Percentiles rank a stretch among this genome's conserved stretches.
phyloP scores from a whole-genome alignment of 306 rosid species.

The Lathyrus sativus region DNA sequence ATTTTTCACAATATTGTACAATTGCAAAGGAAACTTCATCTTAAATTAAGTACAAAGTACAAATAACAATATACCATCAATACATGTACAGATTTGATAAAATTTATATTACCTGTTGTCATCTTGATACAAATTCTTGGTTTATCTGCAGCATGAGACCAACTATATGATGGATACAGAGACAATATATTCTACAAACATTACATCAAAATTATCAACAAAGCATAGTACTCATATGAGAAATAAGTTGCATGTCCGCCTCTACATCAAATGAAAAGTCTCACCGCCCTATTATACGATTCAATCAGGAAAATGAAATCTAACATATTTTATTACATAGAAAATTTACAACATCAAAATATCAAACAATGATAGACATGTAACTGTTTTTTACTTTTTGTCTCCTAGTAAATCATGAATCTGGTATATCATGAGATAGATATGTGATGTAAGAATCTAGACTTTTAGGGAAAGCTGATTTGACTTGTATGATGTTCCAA shows the following conservation, averaged over 20 bases:
- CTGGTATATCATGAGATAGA: too few relatives aligned
- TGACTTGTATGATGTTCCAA: too few relatives aligned
- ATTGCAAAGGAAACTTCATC: too few relatives aligned
- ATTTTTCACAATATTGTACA: neutral
- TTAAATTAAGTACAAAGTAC: too few relatives aligned
- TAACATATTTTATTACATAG: constrained; percentile 26
- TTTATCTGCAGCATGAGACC: neutral
- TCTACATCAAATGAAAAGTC: neutral
- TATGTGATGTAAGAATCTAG: too few relatives aligned
- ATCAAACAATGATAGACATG: constrained; percentile 13
- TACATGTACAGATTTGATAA: too few relatives aligned
- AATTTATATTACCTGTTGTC: constrained; percentile 6
- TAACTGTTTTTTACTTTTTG: too few relatives aligned
- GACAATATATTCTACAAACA: too few relatives aligned
- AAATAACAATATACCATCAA: too few relatives aligned
- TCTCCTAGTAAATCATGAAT: too few relatives aligned
- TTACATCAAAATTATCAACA: constrained; percentile 7
- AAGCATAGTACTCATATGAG: neutral
- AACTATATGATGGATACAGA: neutral
- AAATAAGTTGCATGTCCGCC: neutral
- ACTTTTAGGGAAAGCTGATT: too few relatives aligned
- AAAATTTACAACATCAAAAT: constrained; percentile 26
- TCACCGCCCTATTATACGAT: neutral
- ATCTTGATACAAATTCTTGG: neutral
- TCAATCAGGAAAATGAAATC: neutral